Base-by-base conservation (phyloP, 371 early-diverging fungal species). In the Vairimorpha ceranae region DNA sequence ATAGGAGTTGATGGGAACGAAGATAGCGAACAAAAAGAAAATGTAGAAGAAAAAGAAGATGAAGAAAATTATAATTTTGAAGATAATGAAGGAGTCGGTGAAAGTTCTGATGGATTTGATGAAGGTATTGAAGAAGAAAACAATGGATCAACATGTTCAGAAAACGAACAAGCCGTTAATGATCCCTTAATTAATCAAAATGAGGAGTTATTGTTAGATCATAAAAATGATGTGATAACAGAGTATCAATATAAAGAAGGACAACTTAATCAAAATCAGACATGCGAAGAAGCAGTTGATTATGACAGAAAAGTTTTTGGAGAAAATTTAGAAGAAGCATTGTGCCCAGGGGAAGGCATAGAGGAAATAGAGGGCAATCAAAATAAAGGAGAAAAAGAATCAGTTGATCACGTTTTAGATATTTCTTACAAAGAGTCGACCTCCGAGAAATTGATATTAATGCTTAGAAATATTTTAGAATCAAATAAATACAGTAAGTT, bases 401-500 rank as follows among this genome's bases (percentile, higher is more conserved):
- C 14, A 10, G 61, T 48, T 7, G 75, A 77, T 19, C 32, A 58
- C 36, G 51, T 45, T 12, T 25, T 59, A 58, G 45, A 45, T 63
- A 52, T 65, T 59, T 54, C 32, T 19, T 35, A 52, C 21, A 54
- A 60, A 15, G 64, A 72, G 4, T 27, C 23, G 12, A 36, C 67
- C 56, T 75, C 68, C 32, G 54, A 19, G 12, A 71, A 75, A 36
- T 70, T 83, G n/a, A 70, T 71, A 15, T 70, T 75, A 83, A 92
- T 94, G 75, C 87, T 99, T 45, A 89, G 94, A 17, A 86, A 93
- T 70, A 92, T 97, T 73, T 86, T 99, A 61, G 95, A 94, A 75
- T 93, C 94, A 0, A 97, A 97, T 27, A 87, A 92, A 78, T 92
- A 93, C 0, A 90, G 91, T 33, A 92, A 93, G 81, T 89, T 97